Evolutionary conservation across 495 filamentous ascomycete genomes (phyloP), one percentile per base, ranked within the genome.

Genomic region (Podospora sp.): DNA sequence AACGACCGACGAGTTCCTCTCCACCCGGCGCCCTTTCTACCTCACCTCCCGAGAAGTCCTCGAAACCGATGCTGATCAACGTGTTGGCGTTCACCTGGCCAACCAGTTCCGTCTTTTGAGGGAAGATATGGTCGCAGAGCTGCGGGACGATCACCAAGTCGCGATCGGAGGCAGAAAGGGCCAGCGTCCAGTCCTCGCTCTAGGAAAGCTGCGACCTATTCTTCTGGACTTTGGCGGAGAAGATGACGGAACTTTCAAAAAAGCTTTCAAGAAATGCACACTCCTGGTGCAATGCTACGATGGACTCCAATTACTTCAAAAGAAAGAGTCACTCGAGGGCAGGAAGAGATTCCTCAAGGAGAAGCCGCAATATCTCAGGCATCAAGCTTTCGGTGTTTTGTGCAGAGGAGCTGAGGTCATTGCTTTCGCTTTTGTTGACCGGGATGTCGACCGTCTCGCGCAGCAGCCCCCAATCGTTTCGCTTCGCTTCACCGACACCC

Each of bases 31-130:
- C 26, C 87, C 90, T 0, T 93, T 89, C 78, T 88, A 87, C 68
- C 81, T 80, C 6, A 82, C 73, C 11, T 82, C 80, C 1, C 75
- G 78, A 0, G 82, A 79, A 12, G 75, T 86, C 1, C 59, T 73
- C 7, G 77, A 80, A 1, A 65, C 65, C 20, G 66, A 68, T 0
- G 35, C 76, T 6, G 74, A 79, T 2, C 68, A 73, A 12, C 86
- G 89, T 0, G 68, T 82, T 0, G 74, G 72, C 0, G 76, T 79
- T 0, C 89, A 92, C 73, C 68, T 91, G 0, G 91, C 93, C 71
- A 93, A 92, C 69, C 90, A 94, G 63, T 96, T 92, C 69, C 89
- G 92, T 0, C 84, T 94, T 1, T 76, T 92, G 2, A 78, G 92
- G 5, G 90, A 94, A 68, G 91, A 94, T 65, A 88, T 93, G 85